Evolutionary conservation across 1,139 yeast species (phyloP).

Genomic region (Sugiyamaella paludigena): DNA sequence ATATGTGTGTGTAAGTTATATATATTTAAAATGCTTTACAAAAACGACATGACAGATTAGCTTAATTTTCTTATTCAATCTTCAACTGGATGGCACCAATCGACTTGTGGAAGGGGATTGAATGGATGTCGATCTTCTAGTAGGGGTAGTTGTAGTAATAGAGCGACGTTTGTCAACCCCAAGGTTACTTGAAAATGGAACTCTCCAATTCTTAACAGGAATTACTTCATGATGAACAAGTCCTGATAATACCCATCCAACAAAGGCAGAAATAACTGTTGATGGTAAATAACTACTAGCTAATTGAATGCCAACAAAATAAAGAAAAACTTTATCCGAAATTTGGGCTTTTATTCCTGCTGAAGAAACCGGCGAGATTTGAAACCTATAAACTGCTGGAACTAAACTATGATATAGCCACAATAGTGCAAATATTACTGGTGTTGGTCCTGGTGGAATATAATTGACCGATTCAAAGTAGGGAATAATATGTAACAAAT

Average conservation of each 20-base stretch:
- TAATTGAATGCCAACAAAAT: conserved; percentile 51
- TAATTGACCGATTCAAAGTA: conserved; percentile 23
- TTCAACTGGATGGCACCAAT: too few species aligned
- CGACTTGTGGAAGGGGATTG: too few species aligned
- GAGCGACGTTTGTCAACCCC: conserved; percentile 1
- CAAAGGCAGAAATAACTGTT: conserved; percentile 50
- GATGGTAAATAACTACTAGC: conserved; percentile 40
- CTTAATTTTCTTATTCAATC: too few species aligned
- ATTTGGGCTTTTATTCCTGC: conserved; percentile 31
- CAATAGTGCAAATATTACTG: conserved; percentile 57
- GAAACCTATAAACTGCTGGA: conserved; percentile 62
- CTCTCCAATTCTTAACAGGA: conserved; percentile 58
- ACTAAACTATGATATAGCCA: conserved; percentile 55
- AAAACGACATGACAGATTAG: too few species aligned
- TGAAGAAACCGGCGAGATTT: conserved; percentile 39
- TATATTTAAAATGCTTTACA: too few species aligned
- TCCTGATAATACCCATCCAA: conserved; percentile 63
- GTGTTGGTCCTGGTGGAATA: conserved; percentile 61
- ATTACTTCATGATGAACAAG: conserved; percentile 53
- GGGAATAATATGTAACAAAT: conserved; percentile 39
- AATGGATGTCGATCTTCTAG: too few species aligned
- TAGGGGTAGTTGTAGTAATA: too few species aligned
- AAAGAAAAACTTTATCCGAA: conserved; percentile 58
- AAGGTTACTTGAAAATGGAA: conserved; percentile 33
- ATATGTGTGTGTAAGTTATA: too few species aligned